Evolutionary conservation across 2,329 filamentous ascomycete genomes (phyloP).

Genomic region (Venturiaceae sp.): DNA sequence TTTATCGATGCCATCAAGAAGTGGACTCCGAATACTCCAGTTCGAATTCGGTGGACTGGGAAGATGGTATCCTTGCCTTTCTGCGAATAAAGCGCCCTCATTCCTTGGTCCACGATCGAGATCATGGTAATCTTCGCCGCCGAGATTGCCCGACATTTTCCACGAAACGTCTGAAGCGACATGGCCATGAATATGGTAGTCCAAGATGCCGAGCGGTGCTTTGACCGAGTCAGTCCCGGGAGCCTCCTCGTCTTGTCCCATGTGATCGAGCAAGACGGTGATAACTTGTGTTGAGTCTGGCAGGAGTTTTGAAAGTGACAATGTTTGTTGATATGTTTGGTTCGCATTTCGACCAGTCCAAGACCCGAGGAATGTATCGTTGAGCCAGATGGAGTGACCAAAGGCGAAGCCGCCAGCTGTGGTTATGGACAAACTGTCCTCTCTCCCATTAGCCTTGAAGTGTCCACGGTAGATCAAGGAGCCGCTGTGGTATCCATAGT

Average conservation of each 20-base stretch:
- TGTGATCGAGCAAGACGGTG: constrained; percentile 64
- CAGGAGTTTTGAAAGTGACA: constrained; percentile 38
- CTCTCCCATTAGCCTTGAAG: constrained; percentile 54
- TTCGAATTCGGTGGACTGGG: constrained; percentile 26
- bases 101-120: constrained; percentile 53
- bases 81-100: constrained; percentile 54
- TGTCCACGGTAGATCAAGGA: constrained; percentile 59
- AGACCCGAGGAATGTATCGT: constrained; percentile 53
- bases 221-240: constrained; percentile 47
- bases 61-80: constrained; percentile 53
- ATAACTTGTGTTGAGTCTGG: constrained; percentile 41
- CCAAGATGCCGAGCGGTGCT: constrained; percentile 49
- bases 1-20: constrained; percentile 24
- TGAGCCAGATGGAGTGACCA: constrained; percentile 58
- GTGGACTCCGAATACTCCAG: constrained; percentile 28
- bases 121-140: constrained; percentile 54
- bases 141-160: constrained; percentile 61
- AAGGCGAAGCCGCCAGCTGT: constrained; percentile 61
- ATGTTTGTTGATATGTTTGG: constrained; percentile 44
- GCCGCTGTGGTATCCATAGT: constrained; percentile 67
- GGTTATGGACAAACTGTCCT: constrained; percentile 46
- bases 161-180: constrained; percentile 37
- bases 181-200: constrained; percentile 45
- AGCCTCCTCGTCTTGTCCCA: constrained; percentile 57
- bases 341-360: constrained; percentile 47